These are phyloP conservation scores for Marvania coccoides DNA, from an alignment of 139 green algal genomes.

Conservation along the genomic window DNA sequence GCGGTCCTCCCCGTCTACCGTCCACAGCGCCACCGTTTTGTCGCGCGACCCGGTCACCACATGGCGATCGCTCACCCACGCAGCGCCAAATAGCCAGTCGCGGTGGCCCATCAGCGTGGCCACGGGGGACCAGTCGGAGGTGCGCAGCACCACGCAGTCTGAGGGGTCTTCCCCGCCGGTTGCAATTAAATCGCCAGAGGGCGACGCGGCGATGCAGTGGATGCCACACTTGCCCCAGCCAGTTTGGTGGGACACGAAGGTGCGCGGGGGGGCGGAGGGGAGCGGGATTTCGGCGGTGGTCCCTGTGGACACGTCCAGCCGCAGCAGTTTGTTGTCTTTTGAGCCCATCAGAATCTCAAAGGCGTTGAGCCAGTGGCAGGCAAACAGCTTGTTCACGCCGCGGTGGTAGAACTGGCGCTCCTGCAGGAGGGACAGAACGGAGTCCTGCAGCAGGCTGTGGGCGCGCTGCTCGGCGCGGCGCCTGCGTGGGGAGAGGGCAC, in stretches of 20 bases:
- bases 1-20: background rate
- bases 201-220: slow-evolving; percentile 36
- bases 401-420: no score
- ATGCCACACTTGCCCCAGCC: slow-evolving; percentile 40
- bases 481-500: no score
- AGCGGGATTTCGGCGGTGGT: background rate
- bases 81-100: slow-evolving; percentile 67
- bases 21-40: slow-evolving; percentile 20
- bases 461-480: no score
- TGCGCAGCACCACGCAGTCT: slow-evolving; percentile 26
- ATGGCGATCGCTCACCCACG: slow-evolving; percentile 51
- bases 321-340: slow-evolving; percentile 57
- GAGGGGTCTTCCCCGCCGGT: slow-evolving; percentile 34
- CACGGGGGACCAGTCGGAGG: background rate
- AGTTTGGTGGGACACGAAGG: background rate
- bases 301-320: slow-evolving; percentile 15
- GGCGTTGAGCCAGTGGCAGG: slow-evolving; percentile 34
- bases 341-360: slow-evolving; percentile 48
- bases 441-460: no score
- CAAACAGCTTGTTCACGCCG: no score
- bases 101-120: slow-evolving; percentile 35
- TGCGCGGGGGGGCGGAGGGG: background rate
- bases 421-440: no score
- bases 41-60: slow-evolving; percentile 43
- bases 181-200: slow-evolving; percentile 31